Conservation (phyloP, 257 asterid species). For the Ilex aquifolium region DNA sequence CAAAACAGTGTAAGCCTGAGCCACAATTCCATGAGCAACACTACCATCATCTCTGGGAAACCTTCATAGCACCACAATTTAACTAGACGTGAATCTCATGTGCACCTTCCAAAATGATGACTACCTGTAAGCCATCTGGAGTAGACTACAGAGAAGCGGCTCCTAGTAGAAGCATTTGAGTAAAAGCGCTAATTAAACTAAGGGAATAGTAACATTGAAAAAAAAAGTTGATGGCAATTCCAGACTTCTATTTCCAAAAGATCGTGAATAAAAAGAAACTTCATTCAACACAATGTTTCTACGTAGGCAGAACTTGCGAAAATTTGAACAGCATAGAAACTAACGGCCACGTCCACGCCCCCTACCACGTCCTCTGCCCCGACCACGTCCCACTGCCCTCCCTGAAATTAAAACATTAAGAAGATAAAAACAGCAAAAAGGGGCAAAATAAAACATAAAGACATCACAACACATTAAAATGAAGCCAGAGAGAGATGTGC, state of each 20-base stretch:
- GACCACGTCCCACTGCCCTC: not conserved
- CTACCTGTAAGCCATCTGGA: no score
- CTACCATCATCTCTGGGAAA: no score
- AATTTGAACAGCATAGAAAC: not conserved
- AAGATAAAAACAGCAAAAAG: not conserved
- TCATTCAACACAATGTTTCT: not conserved
- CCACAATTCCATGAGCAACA: no score
- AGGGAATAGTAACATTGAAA: not conserved
- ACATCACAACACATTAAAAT: not conserved
- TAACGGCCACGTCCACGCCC: constrained; percentile 3
- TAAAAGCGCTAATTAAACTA: not conserved
- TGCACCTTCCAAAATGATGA: no score
- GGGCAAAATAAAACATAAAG: not conserved
- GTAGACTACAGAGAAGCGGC: no score
- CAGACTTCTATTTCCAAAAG: not conserved
- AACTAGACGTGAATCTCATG: no score
- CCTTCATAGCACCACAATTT: no score
- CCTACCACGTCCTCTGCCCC: not conserved
- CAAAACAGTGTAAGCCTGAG: no score
- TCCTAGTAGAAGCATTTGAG: not conserved
- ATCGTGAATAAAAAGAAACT: not conserved
- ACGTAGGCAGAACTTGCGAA: not conserved
- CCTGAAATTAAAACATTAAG: not conserved
- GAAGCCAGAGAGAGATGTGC: not conserved
- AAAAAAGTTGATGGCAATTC: not conserved